Percentiles rank a stretch among this genome's conserved stretches.
Conservation (phyloP, 2,329 filamentous ascomycete species). For the Graphium sp. region DNA sequence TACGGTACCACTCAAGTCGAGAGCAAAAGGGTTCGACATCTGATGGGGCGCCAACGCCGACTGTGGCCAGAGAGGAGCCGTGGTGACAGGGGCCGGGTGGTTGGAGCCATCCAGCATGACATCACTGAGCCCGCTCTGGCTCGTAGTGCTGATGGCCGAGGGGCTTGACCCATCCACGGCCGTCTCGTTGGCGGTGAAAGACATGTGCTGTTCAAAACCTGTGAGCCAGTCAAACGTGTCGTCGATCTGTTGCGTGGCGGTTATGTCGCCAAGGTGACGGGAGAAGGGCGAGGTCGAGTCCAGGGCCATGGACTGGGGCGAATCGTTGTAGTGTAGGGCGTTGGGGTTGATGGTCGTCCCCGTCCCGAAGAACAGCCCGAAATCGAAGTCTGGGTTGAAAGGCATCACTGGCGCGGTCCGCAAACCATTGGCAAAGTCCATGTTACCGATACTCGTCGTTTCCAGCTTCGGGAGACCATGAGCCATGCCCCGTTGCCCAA, state of each 20-base stretch:
- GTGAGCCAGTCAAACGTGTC: conserved; percentile 71
- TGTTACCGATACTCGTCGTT: conserved; percentile 48
- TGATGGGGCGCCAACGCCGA: conserved; percentile 53
- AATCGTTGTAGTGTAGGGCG: conserved; percentile 70
- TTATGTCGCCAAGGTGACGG: conserved; percentile 38
- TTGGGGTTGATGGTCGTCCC: conserved; percentile 53
- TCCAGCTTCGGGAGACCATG: conserved; percentile 71
- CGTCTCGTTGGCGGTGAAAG: conserved; percentile 55
- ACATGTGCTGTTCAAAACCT: conserved; percentile 64
- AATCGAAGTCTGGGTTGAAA: conserved; percentile 50
- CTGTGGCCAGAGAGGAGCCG: conserved; percentile 51
- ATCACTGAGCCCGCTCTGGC: conserved; percentile 81
- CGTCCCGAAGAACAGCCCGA: conserved; percentile 48
- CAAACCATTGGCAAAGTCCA: conserved; percentile 52
- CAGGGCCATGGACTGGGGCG: conserved; percentile 48
- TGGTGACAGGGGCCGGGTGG: conserved; percentile 35
- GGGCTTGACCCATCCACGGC: conserved; percentile 88
- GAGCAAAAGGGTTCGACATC: conserved; percentile 51
- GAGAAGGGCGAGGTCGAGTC: conserved; percentile 46
- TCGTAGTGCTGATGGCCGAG: conserved; percentile 87
- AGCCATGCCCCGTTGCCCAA: conserved; percentile 47
- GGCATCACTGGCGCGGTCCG: conserved; percentile 59
- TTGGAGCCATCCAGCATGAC: conserved; percentile 74
- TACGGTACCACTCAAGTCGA: conserved; percentile 58
- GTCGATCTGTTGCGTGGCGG: conserved; percentile 44